Evolutionary conservation across 352 stramenopile species (phyloP).

Genomic region (Globisporangium carolinianum): DNA sequence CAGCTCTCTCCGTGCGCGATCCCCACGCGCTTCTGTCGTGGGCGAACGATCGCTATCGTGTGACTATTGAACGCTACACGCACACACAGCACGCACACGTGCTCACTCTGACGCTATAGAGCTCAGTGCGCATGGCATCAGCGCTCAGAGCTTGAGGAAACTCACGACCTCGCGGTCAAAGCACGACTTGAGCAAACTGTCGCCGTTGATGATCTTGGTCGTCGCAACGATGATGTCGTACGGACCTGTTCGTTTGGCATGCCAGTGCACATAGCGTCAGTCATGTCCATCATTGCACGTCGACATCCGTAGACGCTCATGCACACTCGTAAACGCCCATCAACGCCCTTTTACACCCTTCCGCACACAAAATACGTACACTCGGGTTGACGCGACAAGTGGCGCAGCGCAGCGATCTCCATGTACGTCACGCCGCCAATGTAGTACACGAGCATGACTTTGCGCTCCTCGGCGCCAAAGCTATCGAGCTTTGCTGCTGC

Average conservation of each 20-base stretch:
- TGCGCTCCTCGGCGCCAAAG: conserved; percentile 73
- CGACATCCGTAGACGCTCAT: background rate
- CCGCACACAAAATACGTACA: conserved; percentile 56
- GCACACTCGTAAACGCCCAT: background rate
- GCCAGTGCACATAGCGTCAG: conserved; percentile 5
- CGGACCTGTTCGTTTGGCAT: conserved; percentile 27
- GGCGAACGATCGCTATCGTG: no score
- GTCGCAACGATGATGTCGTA: conserved; percentile 92
- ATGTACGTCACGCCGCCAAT: conserved; percentile 95
- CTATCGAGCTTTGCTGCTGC: conserved; percentile 52
- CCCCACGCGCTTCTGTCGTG: no score
- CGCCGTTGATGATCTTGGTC: conserved; percentile 89
- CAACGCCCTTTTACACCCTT: background rate
- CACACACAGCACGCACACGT: no score
- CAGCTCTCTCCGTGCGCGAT: no score
- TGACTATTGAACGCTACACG: no score
- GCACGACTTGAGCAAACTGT: conserved; percentile 81
- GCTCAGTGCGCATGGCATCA: no score
- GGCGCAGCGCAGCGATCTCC: conserved; percentile 94
- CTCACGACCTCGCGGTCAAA: conserved; percentile 80
- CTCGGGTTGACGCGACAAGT: conserved; percentile 87
- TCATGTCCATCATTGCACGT: background rate
- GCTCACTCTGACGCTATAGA: no score
- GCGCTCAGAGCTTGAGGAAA: conserved; percentile 55
- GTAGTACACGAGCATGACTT: conserved; percentile 95